phyloP scores from a whole-genome alignment of 192 early-diverging fungal species.

The Pilobolus umbonatus region DNA sequence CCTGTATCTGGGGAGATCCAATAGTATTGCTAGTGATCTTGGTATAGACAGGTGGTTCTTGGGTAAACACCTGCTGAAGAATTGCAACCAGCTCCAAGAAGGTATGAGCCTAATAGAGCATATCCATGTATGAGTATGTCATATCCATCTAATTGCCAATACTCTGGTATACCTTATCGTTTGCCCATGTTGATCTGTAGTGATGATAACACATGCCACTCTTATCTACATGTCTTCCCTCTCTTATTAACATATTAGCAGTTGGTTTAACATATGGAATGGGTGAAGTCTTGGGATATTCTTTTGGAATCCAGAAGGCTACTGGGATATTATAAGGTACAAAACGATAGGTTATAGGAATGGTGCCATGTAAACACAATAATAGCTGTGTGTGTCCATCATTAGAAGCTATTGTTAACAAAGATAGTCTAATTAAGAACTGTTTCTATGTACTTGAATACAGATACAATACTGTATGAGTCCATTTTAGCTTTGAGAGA shows the following conservation, averaged over 20 bases:
- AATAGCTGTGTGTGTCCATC: constrained; percentile 59
- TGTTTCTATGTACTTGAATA: neutral
- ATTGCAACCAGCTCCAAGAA: constrained; percentile 54
- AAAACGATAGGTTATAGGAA: constrained; percentile 80
- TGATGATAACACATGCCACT: constrained; percentile 80
- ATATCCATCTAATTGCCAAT: too few relatives aligned
- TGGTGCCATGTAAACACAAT: constrained; percentile 81
- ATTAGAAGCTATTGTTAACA: constrained; percentile 42
- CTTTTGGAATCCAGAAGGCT: constrained; percentile 79
- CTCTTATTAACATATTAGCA: constrained; percentile 76
- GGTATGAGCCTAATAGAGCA: constrained; percentile 33
- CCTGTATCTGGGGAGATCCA: constrained; percentile 28
- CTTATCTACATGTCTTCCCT: constrained; percentile 78
- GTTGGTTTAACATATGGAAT: constrained; percentile 87
- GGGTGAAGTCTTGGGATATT: constrained; percentile 77
- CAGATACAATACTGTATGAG: constrained; percentile 54
- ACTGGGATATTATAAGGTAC: constrained; percentile 90
- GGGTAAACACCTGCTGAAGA: constrained; percentile 66
- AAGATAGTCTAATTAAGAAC: neutral
- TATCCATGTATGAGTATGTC: neutral
- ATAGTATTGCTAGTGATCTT: constrained; percentile 31
- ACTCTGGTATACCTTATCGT: constrained; percentile 28
- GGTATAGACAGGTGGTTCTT: constrained; percentile 76
- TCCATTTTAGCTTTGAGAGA: constrained; percentile 65
- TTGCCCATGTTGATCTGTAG: constrained; percentile 75